Evolutionary conservation across 768 basidiomycete species (phyloP), one percentile per base, ranked within the genome.

Genomic region (Kwoniella sp.): DNA sequence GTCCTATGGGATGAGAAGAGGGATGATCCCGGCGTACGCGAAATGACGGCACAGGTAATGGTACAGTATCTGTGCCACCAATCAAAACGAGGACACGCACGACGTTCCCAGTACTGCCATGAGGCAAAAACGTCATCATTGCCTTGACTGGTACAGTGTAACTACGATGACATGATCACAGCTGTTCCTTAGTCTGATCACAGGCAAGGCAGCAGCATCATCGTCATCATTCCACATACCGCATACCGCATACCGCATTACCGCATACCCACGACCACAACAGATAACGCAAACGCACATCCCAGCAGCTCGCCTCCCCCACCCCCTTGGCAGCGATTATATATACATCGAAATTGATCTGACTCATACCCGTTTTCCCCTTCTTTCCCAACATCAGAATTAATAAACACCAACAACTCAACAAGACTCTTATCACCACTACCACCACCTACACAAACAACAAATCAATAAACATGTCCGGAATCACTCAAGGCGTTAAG

Each of bases 401-500:
- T 20, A 9, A 45, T 17, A 45, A 22, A 60, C 55, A 25, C 30
- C 30, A 29, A 58, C 34, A 20, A 50, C 20, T 22, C 54, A 22
- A 31, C 53, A 31, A 54, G 20, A 38, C 17, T 17, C 26, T 28
- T 23, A 25, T 23, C 8, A 20, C 29, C 31, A 55, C 55, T 56
- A 38, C 25, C 9, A 34, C 4, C 47, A 37, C 55, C 54, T 71
- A 55, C 58, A 54, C 59, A 52, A 67, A 65, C 28, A 26, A 60
- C 25, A 61, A 63, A 52, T 12, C 55, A 68, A 45, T 50, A 41
- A 47, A 64, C 31, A 72, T 70, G 73, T 65, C 67, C 58, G 62
- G 61, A 30, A 60, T 67, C 34, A 73, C 69, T 55, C 59, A 71
- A 59, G 73, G 74, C 61, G 74, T 75, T 41, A 75, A 75, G 55